Conservation (phyloP, 805 yeast genomes). For the Kuraishia molischiana region DNA sequence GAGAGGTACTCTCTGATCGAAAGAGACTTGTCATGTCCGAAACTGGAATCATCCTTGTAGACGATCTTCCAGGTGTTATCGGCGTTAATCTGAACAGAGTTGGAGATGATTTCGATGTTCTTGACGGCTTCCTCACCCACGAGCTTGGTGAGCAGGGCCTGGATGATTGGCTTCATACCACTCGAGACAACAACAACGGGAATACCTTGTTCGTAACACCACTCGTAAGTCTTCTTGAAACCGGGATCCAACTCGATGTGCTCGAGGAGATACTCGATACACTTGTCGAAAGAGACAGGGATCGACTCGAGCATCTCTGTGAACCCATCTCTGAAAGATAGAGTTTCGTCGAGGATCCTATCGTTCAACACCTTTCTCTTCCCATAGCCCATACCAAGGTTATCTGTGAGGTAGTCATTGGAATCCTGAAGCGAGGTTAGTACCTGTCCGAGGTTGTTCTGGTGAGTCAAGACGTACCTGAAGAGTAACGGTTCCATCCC, state of each 20-base stretch:
- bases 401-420: conserved; percentile 85
- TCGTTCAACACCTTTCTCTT: conserved; percentile 61
- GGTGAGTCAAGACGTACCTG: conserved; percentile 28
- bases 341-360: conserved; percentile 58
- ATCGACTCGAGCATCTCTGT: conserved; percentile 75
- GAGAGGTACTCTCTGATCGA: conserved; percentile 48
- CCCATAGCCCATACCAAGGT: conserved; percentile 73
- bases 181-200: conserved; percentile 85
- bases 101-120: conserved; percentile 73
- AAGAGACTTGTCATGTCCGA: conserved; percentile 92
- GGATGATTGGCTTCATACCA: conserved; percentile 91
- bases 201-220: conserved; percentile 62
- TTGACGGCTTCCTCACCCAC: conserved; percentile 70
- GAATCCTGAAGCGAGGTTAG: conserved; percentile 40
- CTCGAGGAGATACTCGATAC: conserved; percentile 59
- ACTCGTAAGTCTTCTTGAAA: conserved; percentile 68
- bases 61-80: conserved; percentile 74
- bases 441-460: neutral
- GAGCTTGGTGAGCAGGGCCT: conserved; percentile 60
- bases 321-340: conserved; percentile 76
- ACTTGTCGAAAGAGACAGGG: conserved; percentile 66
- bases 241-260: conserved; percentile 83
- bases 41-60: conserved; percentile 75
- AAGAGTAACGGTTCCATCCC: conserved; percentile 95
- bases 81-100: conserved; percentile 49